Percentiles rank a stretch among this genome's conserved stretches.
These are phyloP conservation scores for Eucalyptus urophylla DNA, from an alignment of 345 rosid genomes.

Conservation along the genomic window DNA sequence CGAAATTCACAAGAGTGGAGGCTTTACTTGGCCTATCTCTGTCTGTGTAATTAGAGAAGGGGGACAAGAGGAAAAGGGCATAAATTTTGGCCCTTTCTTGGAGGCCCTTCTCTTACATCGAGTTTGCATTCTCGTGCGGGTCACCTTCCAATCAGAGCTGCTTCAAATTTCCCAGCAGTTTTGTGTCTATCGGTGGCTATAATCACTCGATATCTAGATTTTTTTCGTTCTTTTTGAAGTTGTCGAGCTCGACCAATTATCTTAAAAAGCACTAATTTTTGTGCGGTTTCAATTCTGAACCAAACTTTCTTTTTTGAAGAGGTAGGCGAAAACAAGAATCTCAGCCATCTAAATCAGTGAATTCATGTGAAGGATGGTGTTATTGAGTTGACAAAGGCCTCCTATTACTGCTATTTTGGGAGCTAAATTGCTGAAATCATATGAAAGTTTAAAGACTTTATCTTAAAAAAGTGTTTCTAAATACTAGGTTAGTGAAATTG, in stretches of 20 bases:
- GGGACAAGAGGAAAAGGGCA: conserved; percentile 17
- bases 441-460: not conserved
- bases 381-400: not conserved
- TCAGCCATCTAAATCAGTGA: fast-evolving
- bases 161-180: conserved; percentile 5
- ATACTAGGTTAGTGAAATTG: not conserved
- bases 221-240: no score
- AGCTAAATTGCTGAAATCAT: not conserved
- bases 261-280: not conserved
- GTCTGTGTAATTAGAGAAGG: not conserved
- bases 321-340: not conserved
- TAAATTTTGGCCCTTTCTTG: not conserved
- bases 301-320: not conserved
- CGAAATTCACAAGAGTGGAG: no score
- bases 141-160: conserved; percentile 33
- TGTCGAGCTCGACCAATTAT: fast-evolving
- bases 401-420: not conserved
- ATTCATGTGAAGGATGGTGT: not conserved
- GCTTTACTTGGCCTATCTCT: no score
- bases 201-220: not conserved
- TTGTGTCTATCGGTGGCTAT: conserved; percentile 23
- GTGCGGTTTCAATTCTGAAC: not conserved
- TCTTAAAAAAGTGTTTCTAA: not conserved
- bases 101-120: conserved; percentile 25
- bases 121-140: not conserved